phyloP scores from a whole-genome alignment of 2,329 filamentous ascomycete genomes.

The Chaetoscypha palmicola region DNA sequence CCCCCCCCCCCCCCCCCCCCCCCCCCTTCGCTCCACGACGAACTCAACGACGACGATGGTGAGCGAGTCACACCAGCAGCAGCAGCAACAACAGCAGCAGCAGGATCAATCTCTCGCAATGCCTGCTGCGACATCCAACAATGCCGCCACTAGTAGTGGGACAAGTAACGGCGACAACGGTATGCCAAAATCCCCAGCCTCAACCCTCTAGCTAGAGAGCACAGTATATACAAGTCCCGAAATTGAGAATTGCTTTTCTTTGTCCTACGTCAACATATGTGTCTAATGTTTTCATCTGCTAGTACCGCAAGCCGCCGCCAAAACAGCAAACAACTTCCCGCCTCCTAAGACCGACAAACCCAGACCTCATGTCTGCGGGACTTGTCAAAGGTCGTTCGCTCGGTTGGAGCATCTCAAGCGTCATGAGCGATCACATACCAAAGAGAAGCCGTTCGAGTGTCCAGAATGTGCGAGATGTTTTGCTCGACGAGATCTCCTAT shows the following conservation, averaged over 20 bases:
- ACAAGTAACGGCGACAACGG: slow-evolving; percentile 27
- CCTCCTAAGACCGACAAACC: slow-evolving; percentile 97
- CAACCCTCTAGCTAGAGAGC: background rate
- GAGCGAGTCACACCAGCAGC: slow-evolving; percentile 23
- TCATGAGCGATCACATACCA: slow-evolving; percentile 95
- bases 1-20: too few species aligned
- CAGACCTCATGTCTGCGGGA: slow-evolving; percentile 85
- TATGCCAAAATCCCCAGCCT: slow-evolving; percentile 17
- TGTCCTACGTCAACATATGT: slow-evolving; percentile 3
- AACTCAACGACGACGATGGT: slow-evolving; percentile 19
- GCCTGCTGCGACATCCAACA: slow-evolving; percentile 27
- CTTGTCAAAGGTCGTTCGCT: slow-evolving; percentile 87
- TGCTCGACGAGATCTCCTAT: slow-evolving; percentile 80
- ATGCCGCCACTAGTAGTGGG: slow-evolving; percentile 21
- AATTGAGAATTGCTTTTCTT: slow-evolving; percentile 11
- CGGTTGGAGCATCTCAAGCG: slow-evolving; percentile 94
- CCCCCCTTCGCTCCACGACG: too few species aligned
- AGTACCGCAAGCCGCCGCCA: slow-evolving; percentile 18
- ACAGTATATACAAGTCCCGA: slow-evolving; percentile 1
- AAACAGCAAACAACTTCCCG: slow-evolving; percentile 42
- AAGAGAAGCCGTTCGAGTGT: slow-evolving; percentile 96
- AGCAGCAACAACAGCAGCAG: slow-evolving; percentile 21
- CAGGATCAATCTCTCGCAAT: slow-evolving; percentile 24
- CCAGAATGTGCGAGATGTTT: slow-evolving; percentile 93
- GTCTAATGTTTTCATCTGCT: slow-evolving; percentile 8